A percentile compares a stretch with the other conserved stretches of the same genome.
These are phyloP conservation scores for Gynochthodes officinalis DNA, from an alignment of 257 asterid species.

Conservation along the genomic window DNA sequence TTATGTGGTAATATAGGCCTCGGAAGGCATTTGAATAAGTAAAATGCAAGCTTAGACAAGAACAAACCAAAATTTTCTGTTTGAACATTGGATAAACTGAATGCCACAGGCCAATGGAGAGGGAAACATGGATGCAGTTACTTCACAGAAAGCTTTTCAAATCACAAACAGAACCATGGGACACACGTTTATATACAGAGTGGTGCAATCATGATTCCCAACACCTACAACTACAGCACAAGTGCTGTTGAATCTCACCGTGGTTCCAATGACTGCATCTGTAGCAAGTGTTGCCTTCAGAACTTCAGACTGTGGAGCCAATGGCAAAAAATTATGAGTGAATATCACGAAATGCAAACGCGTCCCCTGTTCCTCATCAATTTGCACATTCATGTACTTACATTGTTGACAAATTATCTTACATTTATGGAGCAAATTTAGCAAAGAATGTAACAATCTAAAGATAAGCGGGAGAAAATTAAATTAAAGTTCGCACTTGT, in stretches of 20 bases:
- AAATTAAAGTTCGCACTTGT: background rate
- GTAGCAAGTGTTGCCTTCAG: constrained; percentile 95
- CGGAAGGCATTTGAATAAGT: background rate
- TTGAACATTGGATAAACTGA: background rate
- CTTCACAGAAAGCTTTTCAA: background rate
- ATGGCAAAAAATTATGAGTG: background rate
- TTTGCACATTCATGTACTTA: background rate
- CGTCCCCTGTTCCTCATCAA: background rate
- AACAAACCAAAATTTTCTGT: background rate
- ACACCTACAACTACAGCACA: constrained; percentile 5
- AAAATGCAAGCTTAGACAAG: background rate
- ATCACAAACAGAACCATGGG: background rate
- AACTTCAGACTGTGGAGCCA: constrained; percentile 51
- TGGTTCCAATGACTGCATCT: constrained; percentile 84
- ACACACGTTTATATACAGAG: background rate
- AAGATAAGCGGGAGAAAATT: background rate
- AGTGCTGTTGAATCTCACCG: constrained; percentile 38
- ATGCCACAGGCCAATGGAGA: background rate
- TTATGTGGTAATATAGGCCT: background rate
- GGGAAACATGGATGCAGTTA: background rate
- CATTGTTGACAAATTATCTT: background rate
- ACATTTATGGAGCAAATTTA: background rate
- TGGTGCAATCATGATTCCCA: background rate
- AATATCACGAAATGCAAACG: background rate
- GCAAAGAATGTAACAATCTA: too few species aligned